Percentiles rank a stretch among this genome's conserved stretches.
These are phyloP conservation scores for Podospora anserina DNA, from an alignment of 495 filamentous ascomycete genomes.

Conservation along the genomic window DNA sequence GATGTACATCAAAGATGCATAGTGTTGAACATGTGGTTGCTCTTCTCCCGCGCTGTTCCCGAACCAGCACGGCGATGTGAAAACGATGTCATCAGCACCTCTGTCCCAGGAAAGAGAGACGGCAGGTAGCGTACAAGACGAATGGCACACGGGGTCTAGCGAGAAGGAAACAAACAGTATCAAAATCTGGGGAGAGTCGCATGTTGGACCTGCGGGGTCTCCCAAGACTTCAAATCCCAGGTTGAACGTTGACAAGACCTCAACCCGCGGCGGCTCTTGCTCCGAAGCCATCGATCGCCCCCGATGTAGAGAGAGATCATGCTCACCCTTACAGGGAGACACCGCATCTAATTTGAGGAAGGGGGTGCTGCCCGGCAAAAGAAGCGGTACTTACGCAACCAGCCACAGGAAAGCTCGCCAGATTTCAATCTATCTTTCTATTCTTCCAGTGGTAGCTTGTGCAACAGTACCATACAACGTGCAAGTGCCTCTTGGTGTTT, in stretches of 20 bases:
- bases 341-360: background rate
- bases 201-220: background rate
- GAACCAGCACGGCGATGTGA: conserved; percentile 1
- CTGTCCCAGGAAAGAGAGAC: background rate
- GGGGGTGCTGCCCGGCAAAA: background rate
- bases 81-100: conserved; percentile 5
- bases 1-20: background rate
- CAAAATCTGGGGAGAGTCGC: background rate
- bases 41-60: background rate
- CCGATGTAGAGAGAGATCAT: background rate
- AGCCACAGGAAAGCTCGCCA: background rate
- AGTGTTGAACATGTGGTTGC: too few relatives aligned
- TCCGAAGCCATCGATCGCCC: background rate
- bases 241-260: background rate
- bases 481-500: background rate
- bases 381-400: background rate
- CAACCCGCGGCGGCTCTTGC: background rate
- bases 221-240: background rate
- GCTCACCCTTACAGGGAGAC: background rate
- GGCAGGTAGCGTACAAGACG: background rate
- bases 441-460: background rate
- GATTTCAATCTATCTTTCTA: background rate
- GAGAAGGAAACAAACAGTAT: background rate
- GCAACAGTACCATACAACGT: background rate
- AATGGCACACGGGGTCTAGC: background rate